Conservation (phyloP, 1,139 yeast genomes). For the Kurtzmaniella quercitrusa region DNA sequence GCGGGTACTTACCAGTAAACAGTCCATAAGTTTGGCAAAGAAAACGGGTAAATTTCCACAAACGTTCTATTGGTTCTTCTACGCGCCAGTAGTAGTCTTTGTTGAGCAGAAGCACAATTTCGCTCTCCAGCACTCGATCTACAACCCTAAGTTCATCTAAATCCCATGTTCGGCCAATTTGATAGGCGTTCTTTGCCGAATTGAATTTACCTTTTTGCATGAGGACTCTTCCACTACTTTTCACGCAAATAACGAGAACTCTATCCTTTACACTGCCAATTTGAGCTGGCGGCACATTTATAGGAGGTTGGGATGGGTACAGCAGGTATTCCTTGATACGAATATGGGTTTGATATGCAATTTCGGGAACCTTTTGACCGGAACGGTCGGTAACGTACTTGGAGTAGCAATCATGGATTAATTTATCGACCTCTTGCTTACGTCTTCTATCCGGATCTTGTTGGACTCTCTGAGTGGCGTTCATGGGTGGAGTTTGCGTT, state of each 20-base stretch:
- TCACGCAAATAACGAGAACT: conserved; percentile 38
- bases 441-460: conserved; percentile 2
- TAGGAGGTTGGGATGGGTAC: conserved; percentile 37
- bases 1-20: conserved; percentile 65
- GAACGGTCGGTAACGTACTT: conserved; percentile 24
- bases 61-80: conserved; percentile 61
- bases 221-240: conserved; percentile 57
- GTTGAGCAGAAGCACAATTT: conserved; percentile 61
- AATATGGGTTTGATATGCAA: conserved; percentile 36
- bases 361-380: conserved; percentile 29
- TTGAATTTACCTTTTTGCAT: conserved; percentile 86
- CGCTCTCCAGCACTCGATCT: conserved; percentile 50
- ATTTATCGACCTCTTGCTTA: conserved; percentile 21
- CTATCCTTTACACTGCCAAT: conserved; percentile 38
- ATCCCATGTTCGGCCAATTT: conserved; percentile 93
- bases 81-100: conserved; percentile 88
- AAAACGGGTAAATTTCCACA: conserved; percentile 54
- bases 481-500: neutral
- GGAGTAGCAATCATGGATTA: conserved; percentile 40
- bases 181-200: conserved; percentile 63
- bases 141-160: conserved; percentile 64
- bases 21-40: conserved; percentile 62
- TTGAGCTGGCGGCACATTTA: conserved; percentile 23
- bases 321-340: conserved; percentile 36
- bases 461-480: neutral